Evolutionary conservation across 495 filamentous ascomycete species (phyloP).

Genomic region (Xylaria longipes): DNA sequence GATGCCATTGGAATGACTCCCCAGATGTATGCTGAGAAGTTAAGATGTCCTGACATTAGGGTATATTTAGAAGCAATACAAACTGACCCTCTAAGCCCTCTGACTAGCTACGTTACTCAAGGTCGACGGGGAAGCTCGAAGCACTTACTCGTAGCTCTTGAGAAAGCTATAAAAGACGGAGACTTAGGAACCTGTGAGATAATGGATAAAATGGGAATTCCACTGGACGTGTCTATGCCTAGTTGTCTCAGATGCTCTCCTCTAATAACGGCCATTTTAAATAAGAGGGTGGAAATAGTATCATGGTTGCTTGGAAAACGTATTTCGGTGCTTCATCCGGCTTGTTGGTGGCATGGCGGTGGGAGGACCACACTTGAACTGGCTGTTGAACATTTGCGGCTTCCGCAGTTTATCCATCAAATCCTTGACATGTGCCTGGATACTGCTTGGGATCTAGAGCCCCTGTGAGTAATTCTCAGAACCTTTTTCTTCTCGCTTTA

Average conservation of each 20-base stretch:
- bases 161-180: neutral
- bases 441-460: neutral
- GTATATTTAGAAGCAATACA: neutral
- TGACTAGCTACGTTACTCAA: neutral
- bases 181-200: neutral
- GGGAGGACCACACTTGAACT: neutral
- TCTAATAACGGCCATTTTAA: neutral
- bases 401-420: neutral
- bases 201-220: neutral
- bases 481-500: no score
- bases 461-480: no score
- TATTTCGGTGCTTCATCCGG: neutral
- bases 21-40: neutral
- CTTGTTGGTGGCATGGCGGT: neutral
- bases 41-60: neutral
- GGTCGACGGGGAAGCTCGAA: neutral
- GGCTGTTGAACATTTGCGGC: neutral
- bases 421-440: neutral
- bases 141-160: neutral
- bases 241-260: neutral
- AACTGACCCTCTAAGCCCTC: neutral
- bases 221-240: neutral
- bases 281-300: neutral
- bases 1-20: neutral
- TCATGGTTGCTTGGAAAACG: neutral